These are phyloP conservation scores for Botrytis galanthina DNA, from an alignment of 2,329 filamentous ascomycete species.

Conservation along the genomic window DNA sequence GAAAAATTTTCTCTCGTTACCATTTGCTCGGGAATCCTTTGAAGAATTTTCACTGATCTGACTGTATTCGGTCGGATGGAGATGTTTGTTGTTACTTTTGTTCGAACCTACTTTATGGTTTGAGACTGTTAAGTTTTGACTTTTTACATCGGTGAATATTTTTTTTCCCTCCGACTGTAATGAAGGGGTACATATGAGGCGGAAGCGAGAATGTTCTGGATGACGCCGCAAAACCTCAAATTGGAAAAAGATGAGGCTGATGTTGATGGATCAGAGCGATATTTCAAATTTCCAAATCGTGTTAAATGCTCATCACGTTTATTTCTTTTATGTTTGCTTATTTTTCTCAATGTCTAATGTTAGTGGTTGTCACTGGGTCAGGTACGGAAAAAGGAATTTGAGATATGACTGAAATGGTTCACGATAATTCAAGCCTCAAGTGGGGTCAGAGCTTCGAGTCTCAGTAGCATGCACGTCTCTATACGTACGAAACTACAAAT, in stretches of 20 bases:
- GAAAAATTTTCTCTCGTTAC: neutral
- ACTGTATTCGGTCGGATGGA: neutral
- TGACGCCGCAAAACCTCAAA: slow-evolving; percentile 13
- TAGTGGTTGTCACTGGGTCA: slow-evolving; percentile 1
- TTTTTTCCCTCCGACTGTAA: slow-evolving; percentile 4
- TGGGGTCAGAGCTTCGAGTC: slow-evolving; percentile 4
- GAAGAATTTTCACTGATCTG: neutral
- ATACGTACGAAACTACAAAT: neutral
- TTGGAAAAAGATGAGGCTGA: slow-evolving; percentile 1
- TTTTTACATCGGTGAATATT: neutral
- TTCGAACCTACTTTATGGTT: neutral
- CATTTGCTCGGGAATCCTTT: slow-evolving; percentile 8
- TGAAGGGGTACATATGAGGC: slow-evolving; percentile 8
- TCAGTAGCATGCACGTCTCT: neutral
- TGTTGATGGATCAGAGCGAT: neutral
- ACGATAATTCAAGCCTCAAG: slow-evolving; percentile 18
- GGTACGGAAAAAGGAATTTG: slow-evolving; percentile 12
- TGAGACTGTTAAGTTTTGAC: neutral
- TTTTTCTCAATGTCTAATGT: neutral
- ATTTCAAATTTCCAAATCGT: neutral
- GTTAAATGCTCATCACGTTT: neutral
- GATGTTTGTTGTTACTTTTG: neutral
- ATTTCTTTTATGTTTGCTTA: neutral
- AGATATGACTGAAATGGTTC: slow-evolving; percentile 8
- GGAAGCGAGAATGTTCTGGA: slow-evolving; percentile 16